Conservation (phyloP, 129 eudicot species). For the Helianthus tuberosus region DNA sequence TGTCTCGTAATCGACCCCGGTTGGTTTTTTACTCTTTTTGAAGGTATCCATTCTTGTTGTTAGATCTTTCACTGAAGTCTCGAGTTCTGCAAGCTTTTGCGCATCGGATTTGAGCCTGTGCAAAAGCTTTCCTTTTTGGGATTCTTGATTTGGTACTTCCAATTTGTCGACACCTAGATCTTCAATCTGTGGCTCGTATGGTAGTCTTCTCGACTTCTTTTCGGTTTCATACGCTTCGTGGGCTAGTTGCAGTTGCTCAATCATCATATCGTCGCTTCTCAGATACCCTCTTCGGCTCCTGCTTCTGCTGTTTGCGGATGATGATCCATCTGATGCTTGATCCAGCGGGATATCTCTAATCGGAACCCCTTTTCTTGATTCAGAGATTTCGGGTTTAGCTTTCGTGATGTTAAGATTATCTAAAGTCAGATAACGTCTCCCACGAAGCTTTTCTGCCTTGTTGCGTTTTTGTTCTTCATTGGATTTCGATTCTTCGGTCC, state of each 20-base stretch:
- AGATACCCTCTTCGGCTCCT: constrained; percentile 57
- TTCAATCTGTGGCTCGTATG: constrained; percentile 59
- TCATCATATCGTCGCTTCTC: constrained; percentile 61
- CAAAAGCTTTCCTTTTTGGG: constrained; percentile 47
- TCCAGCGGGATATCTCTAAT: constrained; percentile 89
- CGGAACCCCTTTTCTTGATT: constrained; percentile 46
- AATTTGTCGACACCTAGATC: constrained; percentile 72
- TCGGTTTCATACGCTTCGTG: constrained; percentile 41
- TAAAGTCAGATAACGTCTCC: constrained; percentile 33
- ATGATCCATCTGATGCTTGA: constrained; percentile 52
- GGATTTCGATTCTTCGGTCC: constrained; percentile 42
- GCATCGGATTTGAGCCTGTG: constrained; percentile 78
- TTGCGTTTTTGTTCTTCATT: constrained; percentile 18
- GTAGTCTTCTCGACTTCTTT: constrained; percentile 42
- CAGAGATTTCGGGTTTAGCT: constrained; percentile 49
- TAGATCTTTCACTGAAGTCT: constrained; percentile 54
- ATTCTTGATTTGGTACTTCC: constrained; percentile 31
- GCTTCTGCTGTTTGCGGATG: constrained; percentile 47
- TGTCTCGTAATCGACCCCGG: constrained; percentile 57
- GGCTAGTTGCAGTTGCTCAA: constrained; percentile 70
- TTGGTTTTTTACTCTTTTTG: constrained; percentile 46
- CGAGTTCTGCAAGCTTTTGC: constrained; percentile 56
- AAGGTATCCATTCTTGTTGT: constrained; percentile 52
- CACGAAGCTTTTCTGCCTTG: constrained; percentile 36
- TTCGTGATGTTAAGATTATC: constrained; percentile 45